Base-by-base conservation (phyloP, 768 basidiomycete genomes). In the Macrolepiota fuliginosa region DNA sequence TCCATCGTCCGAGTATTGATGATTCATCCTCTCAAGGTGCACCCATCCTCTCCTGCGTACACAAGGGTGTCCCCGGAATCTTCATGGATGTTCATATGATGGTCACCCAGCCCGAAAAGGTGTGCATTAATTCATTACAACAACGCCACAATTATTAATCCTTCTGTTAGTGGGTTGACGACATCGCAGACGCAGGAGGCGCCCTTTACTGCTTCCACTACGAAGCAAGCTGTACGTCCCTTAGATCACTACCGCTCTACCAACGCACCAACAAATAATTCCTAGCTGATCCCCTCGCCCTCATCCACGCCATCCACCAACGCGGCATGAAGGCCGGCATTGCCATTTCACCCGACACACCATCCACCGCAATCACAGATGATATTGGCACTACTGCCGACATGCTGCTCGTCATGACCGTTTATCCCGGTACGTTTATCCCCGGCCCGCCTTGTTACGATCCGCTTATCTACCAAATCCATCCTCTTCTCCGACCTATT, bases 71-170 rank as follows among this genome's bases (percentile, higher is more conserved):
- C 22, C 96, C 96, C 1, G 92, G 86, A 56, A 97, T 98, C 67
- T 98, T 95, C 79, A 98, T 99, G 96, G 97, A 99, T 75, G 98
- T 96, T 74, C 97, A 99, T 76, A 98, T 98, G 97, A 99, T 99
- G 97, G 97, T 99, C 19, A 74, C 94, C 0, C 79, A 98, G 53
- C 97, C 97, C 10, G 92, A 91, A 70, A 89, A 90, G 81, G 96
- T 93, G 66, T 53, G 69, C 50, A 15, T 7, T 36, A 39, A 19
- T 22, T 49, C 47, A 22, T 24, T 49, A 2, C 3, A 13, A 2
- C 25, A 13, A 49, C 25, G 47, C 24, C 25, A 17, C 47, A 27
- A 55, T 50, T 29, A 29, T 58, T 66, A 24, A 50, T 17, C 46
- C 35, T 13, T 3, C 17, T 50, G 15, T 46, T 61, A 98, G 94